Conservation (phyloP, 2,329 filamentous ascomycete genomes). For the Stemphylium lycopersici region DNA sequence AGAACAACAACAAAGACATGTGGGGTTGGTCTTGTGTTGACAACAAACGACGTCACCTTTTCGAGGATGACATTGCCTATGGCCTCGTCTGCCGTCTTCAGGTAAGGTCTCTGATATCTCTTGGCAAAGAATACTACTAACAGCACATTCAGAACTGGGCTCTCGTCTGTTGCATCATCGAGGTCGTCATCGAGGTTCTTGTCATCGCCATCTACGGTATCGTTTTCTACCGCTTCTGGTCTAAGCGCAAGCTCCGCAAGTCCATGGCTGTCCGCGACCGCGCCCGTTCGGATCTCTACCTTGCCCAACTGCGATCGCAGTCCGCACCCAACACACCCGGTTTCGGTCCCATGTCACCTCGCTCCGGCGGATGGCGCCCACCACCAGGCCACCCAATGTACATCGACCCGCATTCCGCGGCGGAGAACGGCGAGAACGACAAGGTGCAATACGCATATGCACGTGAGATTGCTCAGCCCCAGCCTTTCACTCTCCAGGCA, state of each 20-base stretch:
- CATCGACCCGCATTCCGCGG: conserved; percentile 55
- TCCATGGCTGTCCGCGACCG: conserved; percentile 96
- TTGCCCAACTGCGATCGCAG: conserved; percentile 70
- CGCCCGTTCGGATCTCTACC: conserved; percentile 92
- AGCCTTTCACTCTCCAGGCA: conserved; percentile 83
- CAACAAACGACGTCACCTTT: conserved; percentile 80
- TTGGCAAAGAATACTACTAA: conserved; percentile 15
- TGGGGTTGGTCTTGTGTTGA: conserved; percentile 99
- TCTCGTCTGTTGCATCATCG: conserved; percentile 95
- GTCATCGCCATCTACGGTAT: conserved; percentile 91
- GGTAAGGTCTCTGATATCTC: conserved; percentile 54
- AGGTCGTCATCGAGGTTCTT: conserved; percentile 89
- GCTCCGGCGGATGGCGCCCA: conserved; percentile 58
- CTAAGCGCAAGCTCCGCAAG: conserved; percentile 92
- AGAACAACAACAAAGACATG: conserved; percentile 80
- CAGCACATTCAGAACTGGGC: conserved; percentile 77
- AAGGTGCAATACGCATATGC: conserved; percentile 47
- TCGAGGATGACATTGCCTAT: conserved; percentile 82
- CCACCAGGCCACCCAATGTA: conserved; percentile 52
- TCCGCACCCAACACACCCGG: conserved; percentile 95
- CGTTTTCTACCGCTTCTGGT: conserved; percentile 97
- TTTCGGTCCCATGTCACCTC: conserved; percentile 71
- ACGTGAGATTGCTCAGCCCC: conserved; percentile 55
- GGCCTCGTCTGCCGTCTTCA: conserved; percentile 87
- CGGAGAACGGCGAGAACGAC: conserved; percentile 58